These are phyloP conservation scores for Parafenestella ontariensis DNA, from an alignment of 2,329 filamentous ascomycete genomes.

Conservation along the genomic window DNA sequence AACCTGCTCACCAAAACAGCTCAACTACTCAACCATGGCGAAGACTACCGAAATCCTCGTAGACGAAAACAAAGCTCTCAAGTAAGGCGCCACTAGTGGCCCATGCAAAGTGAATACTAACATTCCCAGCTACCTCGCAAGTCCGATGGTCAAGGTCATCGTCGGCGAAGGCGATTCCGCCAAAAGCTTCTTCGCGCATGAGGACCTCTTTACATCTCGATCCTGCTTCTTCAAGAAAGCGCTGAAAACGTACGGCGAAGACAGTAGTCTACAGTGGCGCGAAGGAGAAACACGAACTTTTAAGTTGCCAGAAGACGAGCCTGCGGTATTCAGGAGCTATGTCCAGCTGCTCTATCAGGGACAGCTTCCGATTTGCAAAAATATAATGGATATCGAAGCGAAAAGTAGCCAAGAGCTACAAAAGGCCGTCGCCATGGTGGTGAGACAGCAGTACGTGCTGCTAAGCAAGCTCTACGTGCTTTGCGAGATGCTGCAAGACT, in stretches of 20 bases:
- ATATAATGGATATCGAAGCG: neutral
- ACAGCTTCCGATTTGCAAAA: neutral
- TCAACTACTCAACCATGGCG: too few relatives aligned
- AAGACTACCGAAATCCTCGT: neutral
- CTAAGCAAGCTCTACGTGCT: neutral
- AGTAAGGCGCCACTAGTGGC: too few relatives aligned
- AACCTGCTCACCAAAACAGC: too few relatives aligned
- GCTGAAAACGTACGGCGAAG: too few relatives aligned
- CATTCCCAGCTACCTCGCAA: neutral
- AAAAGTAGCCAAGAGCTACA: neutral
- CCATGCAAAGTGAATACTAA: neutral
- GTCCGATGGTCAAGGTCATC: neutral
- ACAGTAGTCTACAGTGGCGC: neutral
- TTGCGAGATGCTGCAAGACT: neutral
- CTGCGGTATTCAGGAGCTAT: slow-evolving; percentile 1
- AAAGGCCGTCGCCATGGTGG: neutral
- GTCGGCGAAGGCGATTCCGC: neutral
- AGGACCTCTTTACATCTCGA: too few relatives aligned
- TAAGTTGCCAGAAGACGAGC: slow-evolving; percentile 5
- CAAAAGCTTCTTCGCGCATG: too few relatives aligned
- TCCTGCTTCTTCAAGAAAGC: too few relatives aligned
- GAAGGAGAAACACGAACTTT: neutral
- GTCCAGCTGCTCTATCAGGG: slow-evolving; percentile 6
- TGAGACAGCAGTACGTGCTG: neutral
- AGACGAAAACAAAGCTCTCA: too few relatives aligned